Evolutionary conservation across 345 rosid species (phyloP).

Genomic region (Eucalyptus camaldulensis): DNA sequence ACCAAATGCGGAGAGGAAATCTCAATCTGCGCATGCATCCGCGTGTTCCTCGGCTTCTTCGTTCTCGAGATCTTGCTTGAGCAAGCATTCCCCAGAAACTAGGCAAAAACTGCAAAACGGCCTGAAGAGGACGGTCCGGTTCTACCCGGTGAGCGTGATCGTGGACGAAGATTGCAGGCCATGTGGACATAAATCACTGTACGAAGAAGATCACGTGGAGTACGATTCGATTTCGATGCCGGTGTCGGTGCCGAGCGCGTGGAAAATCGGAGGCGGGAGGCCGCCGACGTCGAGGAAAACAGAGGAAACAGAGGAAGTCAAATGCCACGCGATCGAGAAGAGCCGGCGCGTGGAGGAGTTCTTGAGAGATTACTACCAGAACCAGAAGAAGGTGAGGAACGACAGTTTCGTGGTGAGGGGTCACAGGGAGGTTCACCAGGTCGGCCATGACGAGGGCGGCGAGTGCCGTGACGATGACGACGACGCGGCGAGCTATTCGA

Average conservation of each 20-base stretch:
- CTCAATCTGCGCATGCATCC: constrained; percentile 34
- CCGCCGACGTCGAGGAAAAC: not conserved
- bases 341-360: constrained; percentile 30
- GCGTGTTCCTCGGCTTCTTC: constrained; percentile 79
- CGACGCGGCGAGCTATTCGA: constrained; percentile 32
- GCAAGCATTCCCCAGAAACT: constrained; percentile 40
- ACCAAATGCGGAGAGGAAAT: not conserved
- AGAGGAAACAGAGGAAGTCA: not conserved
- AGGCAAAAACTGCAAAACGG: constrained; percentile 45
- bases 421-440: not conserved
- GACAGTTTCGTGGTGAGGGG: not conserved
- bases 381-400: constrained; percentile 13
- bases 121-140: constrained; percentile 49
- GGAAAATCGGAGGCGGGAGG: constrained; percentile 28
- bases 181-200: constrained; percentile 27
- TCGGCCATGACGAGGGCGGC: not conserved
- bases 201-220: not conserved
- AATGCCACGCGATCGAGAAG: constrained; percentile 1
- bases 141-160: constrained; percentile 58
- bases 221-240: constrained; percentile 6
- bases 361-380: constrained; percentile 19
- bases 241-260: constrained; percentile 19
- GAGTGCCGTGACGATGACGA: constrained; percentile 7
- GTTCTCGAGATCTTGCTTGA: constrained; percentile 71
- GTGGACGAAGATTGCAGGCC: constrained; percentile 51